Conservation (phyloP, 345 rosid genomes). For the Salix purpurea region DNA sequence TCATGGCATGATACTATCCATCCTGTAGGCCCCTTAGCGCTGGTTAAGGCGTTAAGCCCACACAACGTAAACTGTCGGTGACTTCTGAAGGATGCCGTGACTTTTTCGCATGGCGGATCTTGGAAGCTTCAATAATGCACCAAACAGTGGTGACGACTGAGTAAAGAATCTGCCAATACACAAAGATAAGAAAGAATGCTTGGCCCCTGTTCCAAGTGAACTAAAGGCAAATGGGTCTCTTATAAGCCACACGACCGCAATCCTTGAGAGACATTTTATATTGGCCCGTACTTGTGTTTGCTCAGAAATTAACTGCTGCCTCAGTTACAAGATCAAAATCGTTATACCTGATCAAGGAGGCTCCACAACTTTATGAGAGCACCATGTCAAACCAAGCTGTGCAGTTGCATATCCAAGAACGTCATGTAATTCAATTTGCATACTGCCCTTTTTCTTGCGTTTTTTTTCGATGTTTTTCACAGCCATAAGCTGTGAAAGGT, state of each 20-base stretch:
- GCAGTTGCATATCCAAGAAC: slow-evolving; percentile 26
- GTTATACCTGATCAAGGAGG: not conserved
- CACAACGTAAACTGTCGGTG: not conserved
- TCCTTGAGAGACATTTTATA: too few species aligned
- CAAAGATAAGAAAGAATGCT: not conserved
- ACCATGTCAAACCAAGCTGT: slow-evolving; percentile 28
- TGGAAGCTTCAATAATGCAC: slow-evolving; percentile 5
- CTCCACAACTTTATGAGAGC: too few species aligned
- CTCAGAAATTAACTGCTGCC: not conserved
- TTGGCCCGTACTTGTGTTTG: too few species aligned
- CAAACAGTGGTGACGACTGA: slow-evolving; percentile 17
- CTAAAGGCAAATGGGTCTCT: not conserved
- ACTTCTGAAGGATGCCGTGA: not conserved
- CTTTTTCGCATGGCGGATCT: slow-evolving; percentile 3
- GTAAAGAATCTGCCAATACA: slow-evolving; percentile 22
- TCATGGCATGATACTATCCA: too few species aligned
- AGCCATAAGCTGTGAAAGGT: not conserved
- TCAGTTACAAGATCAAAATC: not conserved
- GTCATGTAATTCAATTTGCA: slow-evolving; percentile 25
- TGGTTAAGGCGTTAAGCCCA: not conserved
- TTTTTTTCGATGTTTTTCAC: not conserved
- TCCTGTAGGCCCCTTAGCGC: too few species aligned
- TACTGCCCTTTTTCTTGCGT: not conserved
- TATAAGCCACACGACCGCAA: too few species aligned
- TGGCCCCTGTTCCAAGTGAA: slow-evolving; percentile 19